phyloP scores from a whole-genome alignment of 192 early-diverging fungal species.

The Backusella parvicylindrica region DNA sequence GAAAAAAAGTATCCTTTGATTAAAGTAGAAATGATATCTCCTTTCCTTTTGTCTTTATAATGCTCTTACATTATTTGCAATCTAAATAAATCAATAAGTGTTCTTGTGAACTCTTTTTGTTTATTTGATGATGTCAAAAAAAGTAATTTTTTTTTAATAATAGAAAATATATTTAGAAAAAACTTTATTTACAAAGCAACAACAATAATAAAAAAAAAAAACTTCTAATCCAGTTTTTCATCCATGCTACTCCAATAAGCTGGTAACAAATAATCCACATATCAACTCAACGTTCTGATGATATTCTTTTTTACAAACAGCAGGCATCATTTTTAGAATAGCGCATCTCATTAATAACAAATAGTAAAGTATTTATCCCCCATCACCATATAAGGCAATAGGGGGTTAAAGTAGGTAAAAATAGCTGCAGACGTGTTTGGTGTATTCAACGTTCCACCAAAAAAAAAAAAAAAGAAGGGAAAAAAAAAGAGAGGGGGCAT shows the following conservation, averaged over 20 bases:
- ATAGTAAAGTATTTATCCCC: slow-evolving; percentile 5
- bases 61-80: not conserved
- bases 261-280: not conserved
- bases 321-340: not conserved
- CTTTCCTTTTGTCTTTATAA: not conserved
- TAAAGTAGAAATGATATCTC: not conserved
- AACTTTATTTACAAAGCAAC: not conserved
- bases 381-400: not conserved
- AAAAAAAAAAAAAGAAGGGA: not conserved
- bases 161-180: not conserved
- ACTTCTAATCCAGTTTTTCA: not conserved
- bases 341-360: slow-evolving; percentile 3
- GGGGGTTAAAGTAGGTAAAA: slow-evolving; percentile 3
- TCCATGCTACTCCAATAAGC: not conserved
- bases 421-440: slow-evolving; percentile 1
- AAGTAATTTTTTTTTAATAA: not conserved
- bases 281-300: not conserved
- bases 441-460: slow-evolving; percentile 9
- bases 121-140: not conserved
- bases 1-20: not conserved
- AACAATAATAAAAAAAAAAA: not conserved
- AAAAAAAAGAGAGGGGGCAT: slow-evolving; percentile 6
- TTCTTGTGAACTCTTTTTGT: too few species aligned
- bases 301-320: not conserved
- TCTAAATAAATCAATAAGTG: not conserved